These are phyloP conservation scores for Parathielavia appendiculata DNA, from an alignment of 495 filamentous ascomycete species.

Conservation along the genomic window DNA sequence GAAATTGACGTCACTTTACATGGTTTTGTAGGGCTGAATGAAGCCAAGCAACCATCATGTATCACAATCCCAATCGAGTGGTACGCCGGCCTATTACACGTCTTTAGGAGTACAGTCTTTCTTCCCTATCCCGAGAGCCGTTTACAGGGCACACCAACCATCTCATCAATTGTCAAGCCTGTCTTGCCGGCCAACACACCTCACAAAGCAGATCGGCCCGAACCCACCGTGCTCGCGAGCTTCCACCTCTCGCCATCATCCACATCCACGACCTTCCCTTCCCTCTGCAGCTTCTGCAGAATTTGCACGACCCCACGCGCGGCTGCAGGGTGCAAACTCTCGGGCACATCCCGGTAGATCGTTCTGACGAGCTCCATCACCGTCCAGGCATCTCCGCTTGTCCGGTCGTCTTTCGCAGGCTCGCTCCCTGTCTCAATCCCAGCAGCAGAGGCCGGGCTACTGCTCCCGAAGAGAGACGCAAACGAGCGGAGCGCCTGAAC, in stretches of 20 bases:
- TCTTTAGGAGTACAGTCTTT: too few species aligned
- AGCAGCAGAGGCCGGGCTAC: background rate
- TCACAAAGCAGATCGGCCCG: constrained; percentile 43
- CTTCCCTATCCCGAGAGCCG: too few species aligned
- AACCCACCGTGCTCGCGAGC: constrained; percentile 17
- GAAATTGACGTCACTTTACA: constrained; percentile 15
- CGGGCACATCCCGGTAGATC: constrained; percentile 75
- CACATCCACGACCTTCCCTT: constrained; percentile 55
- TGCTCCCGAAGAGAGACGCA: too few species aligned
- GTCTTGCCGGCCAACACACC: background rate
- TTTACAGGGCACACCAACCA: background rate
- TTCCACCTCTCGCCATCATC: constrained; percentile 50
- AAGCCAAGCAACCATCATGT: background rate
- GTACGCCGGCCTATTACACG: too few species aligned
- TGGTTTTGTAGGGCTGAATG: constrained; percentile 14
- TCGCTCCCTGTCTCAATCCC: background rate
- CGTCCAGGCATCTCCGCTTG: constrained; percentile 50
- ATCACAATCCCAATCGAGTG: too few species aligned
- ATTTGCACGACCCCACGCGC: constrained; percentile 63
- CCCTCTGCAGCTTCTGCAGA: constrained; percentile 61
- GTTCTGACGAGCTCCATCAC: constrained; percentile 77
- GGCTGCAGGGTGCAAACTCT: constrained; percentile 68
- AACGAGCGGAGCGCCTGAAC: constrained; percentile 53
- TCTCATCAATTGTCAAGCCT: background rate
- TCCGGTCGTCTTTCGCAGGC: background rate